These are phyloP conservation scores for Monilinia vaccinii-corymbosi DNA, from an alignment of 2,329 filamentous ascomycete genomes.

Conservation along the genomic window DNA sequence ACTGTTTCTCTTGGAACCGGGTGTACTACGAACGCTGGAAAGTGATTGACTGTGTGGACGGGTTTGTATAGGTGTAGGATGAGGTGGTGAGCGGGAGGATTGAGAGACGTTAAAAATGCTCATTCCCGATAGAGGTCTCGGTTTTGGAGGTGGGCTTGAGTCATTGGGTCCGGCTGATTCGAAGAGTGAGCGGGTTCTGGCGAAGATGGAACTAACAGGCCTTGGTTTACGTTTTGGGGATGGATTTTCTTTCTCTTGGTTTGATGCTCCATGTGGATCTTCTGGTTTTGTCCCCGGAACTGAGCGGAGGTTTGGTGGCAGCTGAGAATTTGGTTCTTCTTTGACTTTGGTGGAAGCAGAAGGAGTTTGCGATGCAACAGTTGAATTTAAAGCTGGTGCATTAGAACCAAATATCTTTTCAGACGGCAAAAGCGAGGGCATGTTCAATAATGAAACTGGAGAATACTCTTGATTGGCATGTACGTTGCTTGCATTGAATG, in stretches of 20 bases:
- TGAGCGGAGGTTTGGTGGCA: background rate
- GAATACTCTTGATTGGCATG: conserved; percentile 5
- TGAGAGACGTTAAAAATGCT: background rate
- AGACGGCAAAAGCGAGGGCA: background rate
- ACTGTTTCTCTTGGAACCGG: background rate
- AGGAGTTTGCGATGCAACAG: background rate
- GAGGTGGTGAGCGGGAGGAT: background rate
- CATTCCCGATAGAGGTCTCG: background rate
- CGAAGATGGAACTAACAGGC: conserved; percentile 18
- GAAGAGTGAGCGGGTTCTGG: conserved; percentile 24
- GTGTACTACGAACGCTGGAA: background rate
- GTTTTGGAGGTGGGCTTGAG: conserved; percentile 4
- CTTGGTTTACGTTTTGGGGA: background rate
- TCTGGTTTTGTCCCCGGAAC: background rate
- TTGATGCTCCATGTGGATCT: background rate
- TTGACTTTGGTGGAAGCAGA: background rate
- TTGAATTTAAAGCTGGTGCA: background rate
- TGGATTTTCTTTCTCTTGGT: background rate
- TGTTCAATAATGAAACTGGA: background rate
- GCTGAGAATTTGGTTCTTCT: background rate
- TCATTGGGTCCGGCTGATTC: conserved; percentile 13
- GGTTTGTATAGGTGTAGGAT: background rate
- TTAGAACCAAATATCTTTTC: background rate
- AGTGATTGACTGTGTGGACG: background rate
- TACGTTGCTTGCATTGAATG: conserved; percentile 1